Conservation (phyloP, 2,329 filamentous ascomycete genomes). For the Botrytis tulipae region DNA sequence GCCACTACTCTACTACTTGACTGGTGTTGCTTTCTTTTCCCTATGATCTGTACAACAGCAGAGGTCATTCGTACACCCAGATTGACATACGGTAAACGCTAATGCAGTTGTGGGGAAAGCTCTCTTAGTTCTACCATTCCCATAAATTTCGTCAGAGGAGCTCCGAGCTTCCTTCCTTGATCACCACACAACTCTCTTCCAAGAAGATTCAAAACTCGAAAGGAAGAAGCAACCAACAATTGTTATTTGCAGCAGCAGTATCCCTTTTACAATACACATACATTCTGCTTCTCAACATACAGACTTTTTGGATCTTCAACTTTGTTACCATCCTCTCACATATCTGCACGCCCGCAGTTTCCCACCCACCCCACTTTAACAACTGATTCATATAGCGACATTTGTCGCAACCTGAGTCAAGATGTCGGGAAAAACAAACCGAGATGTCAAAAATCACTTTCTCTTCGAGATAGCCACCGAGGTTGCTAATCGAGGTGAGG, state of each 20-base stretch:
- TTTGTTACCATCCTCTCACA: neutral
- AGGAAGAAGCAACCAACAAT: neutral
- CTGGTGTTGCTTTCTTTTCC: neutral
- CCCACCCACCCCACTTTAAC: conserved; percentile 3
- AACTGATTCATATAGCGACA: conserved; percentile 1
- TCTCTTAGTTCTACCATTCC: conserved; percentile 8
- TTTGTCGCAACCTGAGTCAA: conserved; percentile 15
- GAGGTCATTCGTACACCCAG: conserved; percentile 8
- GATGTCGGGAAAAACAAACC: conserved; percentile 31
- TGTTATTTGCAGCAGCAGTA: neutral
- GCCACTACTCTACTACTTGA: neutral
- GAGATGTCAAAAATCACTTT: conserved; percentile 88
- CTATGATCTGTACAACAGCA: neutral
- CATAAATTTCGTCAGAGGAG: conserved; percentile 18
- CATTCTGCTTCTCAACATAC: neutral
- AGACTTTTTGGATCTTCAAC: conserved; percentile 5
- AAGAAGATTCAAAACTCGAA: neutral
- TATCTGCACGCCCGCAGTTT: neutral
- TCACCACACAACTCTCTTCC: neutral
- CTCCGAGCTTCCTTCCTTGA: conserved; percentile 16
- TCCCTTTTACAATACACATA: neutral
- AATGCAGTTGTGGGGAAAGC: conserved; percentile 13
- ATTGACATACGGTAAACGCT: neutral
- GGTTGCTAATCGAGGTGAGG: conserved; percentile 87
- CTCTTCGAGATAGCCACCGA: conserved; percentile 97